These are phyloP conservation scores for Paratinospora sagittata DNA, from an alignment of 164 flowering plant species.

Conservation along the genomic window DNA sequence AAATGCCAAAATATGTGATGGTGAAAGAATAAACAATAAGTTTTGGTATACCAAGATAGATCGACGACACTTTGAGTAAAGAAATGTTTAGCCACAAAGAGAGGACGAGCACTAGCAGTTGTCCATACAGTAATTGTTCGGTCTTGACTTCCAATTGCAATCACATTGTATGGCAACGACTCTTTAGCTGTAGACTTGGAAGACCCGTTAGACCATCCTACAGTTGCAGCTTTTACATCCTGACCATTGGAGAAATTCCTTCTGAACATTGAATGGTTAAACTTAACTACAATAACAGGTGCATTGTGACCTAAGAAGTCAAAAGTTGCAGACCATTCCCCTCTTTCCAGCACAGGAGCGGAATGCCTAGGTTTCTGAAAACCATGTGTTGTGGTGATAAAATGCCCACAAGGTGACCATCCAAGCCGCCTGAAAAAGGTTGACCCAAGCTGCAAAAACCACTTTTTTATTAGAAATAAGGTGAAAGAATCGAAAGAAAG, in stretches of 20 bases:
- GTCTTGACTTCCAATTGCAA: constrained; percentile 98
- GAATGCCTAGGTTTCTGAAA: constrained; percentile 99
- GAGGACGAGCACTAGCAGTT: constrained; percentile 97
- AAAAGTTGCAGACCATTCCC: constrained; percentile 98
- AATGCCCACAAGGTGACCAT: constrained; percentile 99
- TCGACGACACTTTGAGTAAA: constrained; percentile 96
- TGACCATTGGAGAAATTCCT: constrained; percentile 44
- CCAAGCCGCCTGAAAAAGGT: constrained; percentile 98
- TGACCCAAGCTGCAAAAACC: constrained; percentile 81
- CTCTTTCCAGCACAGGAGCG: constrained; percentile 97
- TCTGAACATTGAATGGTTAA: constrained; percentile 95
- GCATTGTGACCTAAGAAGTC: constrained; percentile 98
- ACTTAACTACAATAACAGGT: constrained; percentile 91
- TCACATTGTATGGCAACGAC: constrained; percentile 80
- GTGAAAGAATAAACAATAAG: not conserved
- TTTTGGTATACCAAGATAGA: constrained; percentile 59
- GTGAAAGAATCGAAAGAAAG: not conserved
- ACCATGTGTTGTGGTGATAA: constrained; percentile 97
- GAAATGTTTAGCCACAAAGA: constrained; percentile 97
- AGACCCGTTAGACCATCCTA: constrained; percentile 86
- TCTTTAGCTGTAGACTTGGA: constrained; percentile 67
- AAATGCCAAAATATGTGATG: not conserved
- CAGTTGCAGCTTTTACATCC: constrained; percentile 55
- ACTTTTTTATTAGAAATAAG: constrained; percentile 10
- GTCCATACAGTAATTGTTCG: constrained; percentile 99